Conservation (phyloP, 768 basidiomycete genomes). For the Tylopilus cervinicoccineus region DNA sequence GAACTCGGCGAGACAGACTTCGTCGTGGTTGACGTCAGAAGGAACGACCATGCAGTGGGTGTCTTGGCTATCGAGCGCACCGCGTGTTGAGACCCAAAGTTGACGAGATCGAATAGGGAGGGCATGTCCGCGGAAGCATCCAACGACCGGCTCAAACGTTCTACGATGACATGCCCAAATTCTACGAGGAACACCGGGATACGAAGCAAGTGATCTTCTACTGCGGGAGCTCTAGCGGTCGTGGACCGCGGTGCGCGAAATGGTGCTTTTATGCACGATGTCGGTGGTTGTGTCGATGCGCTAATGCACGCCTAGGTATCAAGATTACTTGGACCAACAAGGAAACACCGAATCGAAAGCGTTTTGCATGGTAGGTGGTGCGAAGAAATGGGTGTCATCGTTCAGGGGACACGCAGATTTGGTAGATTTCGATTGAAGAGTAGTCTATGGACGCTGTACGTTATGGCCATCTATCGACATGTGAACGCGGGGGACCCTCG, state of each 20-base stretch:
- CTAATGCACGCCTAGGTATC: slow-evolving; percentile 37
- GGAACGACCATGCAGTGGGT: slow-evolving; percentile 43
- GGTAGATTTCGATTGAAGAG: slow-evolving; percentile 17
- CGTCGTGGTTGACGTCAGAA: slow-evolving; percentile 49
- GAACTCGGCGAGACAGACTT: slow-evolving; percentile 22
- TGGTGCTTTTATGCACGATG: slow-evolving; percentile 35
- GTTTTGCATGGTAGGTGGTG: slow-evolving; percentile 41
- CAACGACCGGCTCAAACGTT: slow-evolving; percentile 51
- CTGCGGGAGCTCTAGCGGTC: slow-evolving; percentile 47
- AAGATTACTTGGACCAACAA: slow-evolving; percentile 40
- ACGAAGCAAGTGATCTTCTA: slow-evolving; percentile 49
- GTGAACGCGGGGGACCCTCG: not conserved
- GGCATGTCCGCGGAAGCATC: slow-evolving; percentile 49
- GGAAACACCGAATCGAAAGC: slow-evolving; percentile 35
- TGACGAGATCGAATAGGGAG: slow-evolving; percentile 36
- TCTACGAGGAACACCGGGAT: slow-evolving; percentile 39
- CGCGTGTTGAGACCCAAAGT: not conserved
- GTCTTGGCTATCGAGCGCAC: not conserved
- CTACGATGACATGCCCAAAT: slow-evolving; percentile 38
- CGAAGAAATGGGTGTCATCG: slow-evolving; percentile 35
- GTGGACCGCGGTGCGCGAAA: slow-evolving; percentile 52
- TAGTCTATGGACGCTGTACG: not conserved
- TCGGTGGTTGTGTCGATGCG: not conserved
- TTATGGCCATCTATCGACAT: not conserved
- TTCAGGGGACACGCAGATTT: slow-evolving; percentile 29